phyloP scores from a whole-genome alignment of 805 yeast species.

The Saccharomycopsis sp. region DNA sequence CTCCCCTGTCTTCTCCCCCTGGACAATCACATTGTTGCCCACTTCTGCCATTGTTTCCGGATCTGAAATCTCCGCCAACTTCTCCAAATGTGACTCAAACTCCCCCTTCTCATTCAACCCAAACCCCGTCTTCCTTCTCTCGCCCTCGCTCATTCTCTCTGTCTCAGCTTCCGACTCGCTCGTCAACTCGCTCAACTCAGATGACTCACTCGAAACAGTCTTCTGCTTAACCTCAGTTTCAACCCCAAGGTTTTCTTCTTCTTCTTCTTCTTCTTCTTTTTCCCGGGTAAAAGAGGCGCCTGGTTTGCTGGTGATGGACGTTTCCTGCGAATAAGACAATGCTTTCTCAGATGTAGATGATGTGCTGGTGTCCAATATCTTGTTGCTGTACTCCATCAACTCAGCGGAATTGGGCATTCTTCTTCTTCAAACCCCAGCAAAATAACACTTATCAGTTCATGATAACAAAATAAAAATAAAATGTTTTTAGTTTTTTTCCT shows the following conservation, averaged over 20 bases:
- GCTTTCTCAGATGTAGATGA: too few relatives aligned
- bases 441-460: too few relatives aligned
- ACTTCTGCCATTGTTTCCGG: constrained; percentile 1
- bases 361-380: too few relatives aligned
- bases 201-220: constrained; percentile 21
- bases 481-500: too few relatives aligned
- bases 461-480: too few relatives aligned
- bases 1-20: neutral
- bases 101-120: constrained; percentile 31
- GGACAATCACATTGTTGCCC: neutral
- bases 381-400: neutral
- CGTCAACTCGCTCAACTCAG: constrained; percentile 44
- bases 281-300: neutral
- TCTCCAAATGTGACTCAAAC: constrained; percentile 18
- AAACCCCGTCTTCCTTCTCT: constrained; percentile 28
- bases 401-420: neutral
- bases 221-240: neutral
- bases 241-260: constrained; percentile 1
- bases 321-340: too few relatives aligned
- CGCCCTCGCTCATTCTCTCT: constrained; percentile 59
- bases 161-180: constrained; percentile 81
- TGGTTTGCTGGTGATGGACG: too few relatives aligned
- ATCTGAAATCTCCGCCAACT: constrained; percentile 15
- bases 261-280: neutral
- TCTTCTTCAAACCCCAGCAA: too few relatives aligned